Conservation (phyloP, 2,329 filamentous ascomycete genomes). For the Alternaria alternata region DNA sequence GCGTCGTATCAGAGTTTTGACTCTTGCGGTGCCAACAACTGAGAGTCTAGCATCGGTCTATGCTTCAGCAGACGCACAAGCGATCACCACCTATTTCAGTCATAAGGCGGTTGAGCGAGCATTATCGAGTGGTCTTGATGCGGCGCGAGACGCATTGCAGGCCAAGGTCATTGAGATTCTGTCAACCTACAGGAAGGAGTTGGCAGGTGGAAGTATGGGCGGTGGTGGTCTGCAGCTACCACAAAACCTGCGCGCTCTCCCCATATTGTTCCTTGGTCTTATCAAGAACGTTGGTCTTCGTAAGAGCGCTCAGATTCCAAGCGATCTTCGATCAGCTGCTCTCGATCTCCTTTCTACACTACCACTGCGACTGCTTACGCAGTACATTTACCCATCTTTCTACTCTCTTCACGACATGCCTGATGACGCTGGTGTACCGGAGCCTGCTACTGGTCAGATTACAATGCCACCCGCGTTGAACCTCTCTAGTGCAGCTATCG, state of each 20-base stretch:
- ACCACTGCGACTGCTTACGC: conserved; percentile 86
- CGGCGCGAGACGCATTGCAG: conserved; percentile 88
- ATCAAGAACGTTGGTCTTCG: conserved; percentile 81
- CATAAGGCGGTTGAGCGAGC: conserved; percentile 97
- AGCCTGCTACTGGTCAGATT: conserved; percentile 87
- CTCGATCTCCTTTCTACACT: conserved; percentile 94
- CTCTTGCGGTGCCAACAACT: conserved; percentile 90
- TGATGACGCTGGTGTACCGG: conserved; percentile 85
- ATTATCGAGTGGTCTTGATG: conserved; percentile 84
- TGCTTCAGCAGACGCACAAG: conserved; percentile 91
- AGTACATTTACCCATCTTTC: conserved; percentile 74
- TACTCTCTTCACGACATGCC: conserved; percentile 76
- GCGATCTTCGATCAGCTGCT: conserved; percentile 88
- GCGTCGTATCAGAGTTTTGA: conserved; percentile 92
- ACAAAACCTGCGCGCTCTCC: conserved; percentile 86
- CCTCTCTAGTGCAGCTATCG: conserved; percentile 85
- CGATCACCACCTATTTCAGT: conserved; percentile 91
- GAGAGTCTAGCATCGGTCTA: conserved; percentile 90
- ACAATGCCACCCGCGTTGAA: conserved; percentile 85
- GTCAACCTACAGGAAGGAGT: conserved; percentile 95
- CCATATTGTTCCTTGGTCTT: conserved; percentile 88
- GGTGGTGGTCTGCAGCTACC: conserved; percentile 92
- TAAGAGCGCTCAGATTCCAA: conserved; percentile 51
- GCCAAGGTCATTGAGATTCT: conserved; percentile 91
- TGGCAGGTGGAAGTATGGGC: conserved; percentile 94